Evolutionary conservation across 208 protist genomes (phyloP).

Genomic region (Angomonas ambiguus): DNA sequence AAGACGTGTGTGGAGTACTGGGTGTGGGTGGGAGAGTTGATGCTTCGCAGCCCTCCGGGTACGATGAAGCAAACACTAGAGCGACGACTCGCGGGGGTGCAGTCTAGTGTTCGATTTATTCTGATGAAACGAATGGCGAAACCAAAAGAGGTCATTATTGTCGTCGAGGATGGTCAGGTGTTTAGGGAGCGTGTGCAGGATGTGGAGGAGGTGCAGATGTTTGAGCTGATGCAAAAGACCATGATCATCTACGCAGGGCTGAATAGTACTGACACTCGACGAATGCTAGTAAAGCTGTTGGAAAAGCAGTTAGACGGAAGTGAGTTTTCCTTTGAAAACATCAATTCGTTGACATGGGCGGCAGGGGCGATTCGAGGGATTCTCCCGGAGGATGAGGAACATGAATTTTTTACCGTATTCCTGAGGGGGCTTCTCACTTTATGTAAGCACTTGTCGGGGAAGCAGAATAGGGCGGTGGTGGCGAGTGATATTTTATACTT

Average conservation of each 20-base stretch:
- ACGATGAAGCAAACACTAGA: conserved; percentile 57
- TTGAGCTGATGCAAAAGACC: conserved; percentile 96
- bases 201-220: conserved; percentile 96
- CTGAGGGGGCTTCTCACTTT: conserved; percentile 97
- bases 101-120: conserved; percentile 91
- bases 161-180: conserved; percentile 98
- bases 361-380: conserved; percentile 97
- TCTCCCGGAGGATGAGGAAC: conserved; percentile 95
- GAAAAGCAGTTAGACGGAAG: conserved; percentile 73
- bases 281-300: conserved; percentile 93
- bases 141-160: conserved; percentile 99
- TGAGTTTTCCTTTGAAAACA: conserved; percentile 95
- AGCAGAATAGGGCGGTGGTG: conserved; percentile 98
- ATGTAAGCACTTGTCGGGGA: conserved; percentile 93
- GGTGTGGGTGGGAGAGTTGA: conserved; percentile 84
- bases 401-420: conserved; percentile 96
- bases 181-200: conserved; percentile 96
- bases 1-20: conserved; percentile 99
- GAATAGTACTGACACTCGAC: conserved; percentile 92
- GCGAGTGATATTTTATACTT: conserved; percentile 99
- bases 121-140: conserved; percentile 98
- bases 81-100: conserved; percentile 49
- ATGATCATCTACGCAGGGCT: conserved; percentile 98
- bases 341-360: conserved; percentile 99
- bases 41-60: conserved; percentile 37